Base-by-base conservation (phyloP, 768 basidiomycete genomes). In the Hypholoma fasciculare region DNA sequence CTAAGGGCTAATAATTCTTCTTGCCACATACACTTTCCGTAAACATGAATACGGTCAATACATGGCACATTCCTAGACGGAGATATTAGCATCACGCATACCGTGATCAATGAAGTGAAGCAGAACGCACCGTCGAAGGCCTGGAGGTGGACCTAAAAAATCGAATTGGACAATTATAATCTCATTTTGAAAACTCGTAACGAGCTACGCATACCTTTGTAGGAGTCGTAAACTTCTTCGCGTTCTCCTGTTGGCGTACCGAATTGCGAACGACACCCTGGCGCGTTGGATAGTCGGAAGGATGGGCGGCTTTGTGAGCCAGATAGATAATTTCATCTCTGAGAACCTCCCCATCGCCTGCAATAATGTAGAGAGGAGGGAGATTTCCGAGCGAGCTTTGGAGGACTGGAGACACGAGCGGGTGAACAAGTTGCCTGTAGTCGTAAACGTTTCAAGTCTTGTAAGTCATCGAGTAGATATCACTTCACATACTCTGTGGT, bases 241-340 rank as follows among this genome's bases (percentile, higher is more conserved):
- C 75, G 57, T 86, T 85, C 54, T 81, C 80, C 59, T 72, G 71
- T 69, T 85, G 84, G n/a, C 84, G 69, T 17, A 61, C 61, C 5
- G 72, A 75, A 12, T 77, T 75, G 16, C 72, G 68, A 13, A 86
- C 71, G 1, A 86, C 74, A 19, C 85, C 83, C 13, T 78, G 69
- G 23, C 87, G 76, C 1, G 83, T 72, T 1, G 89, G 89, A 65
- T 85, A 91, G 30, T 81, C 67, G 0, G 79, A 74, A 0, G 91
- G 92, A 65, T 87, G 74, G 1, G 92, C 90, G 4, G 91, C 90
- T 62, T 89, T 88, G 69, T 94, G 92, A 0, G 92, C 90, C 59
- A 87, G 62, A 65, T 88, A 90, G 7, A 92, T 76, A 27, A 90
- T 85, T 70, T 93, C 91, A 67, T 94, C 92, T 17, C 90, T 72